Conservation (phyloP, 495 filamentous ascomycete genomes). For the Hypoxylon intermedium region DNA sequence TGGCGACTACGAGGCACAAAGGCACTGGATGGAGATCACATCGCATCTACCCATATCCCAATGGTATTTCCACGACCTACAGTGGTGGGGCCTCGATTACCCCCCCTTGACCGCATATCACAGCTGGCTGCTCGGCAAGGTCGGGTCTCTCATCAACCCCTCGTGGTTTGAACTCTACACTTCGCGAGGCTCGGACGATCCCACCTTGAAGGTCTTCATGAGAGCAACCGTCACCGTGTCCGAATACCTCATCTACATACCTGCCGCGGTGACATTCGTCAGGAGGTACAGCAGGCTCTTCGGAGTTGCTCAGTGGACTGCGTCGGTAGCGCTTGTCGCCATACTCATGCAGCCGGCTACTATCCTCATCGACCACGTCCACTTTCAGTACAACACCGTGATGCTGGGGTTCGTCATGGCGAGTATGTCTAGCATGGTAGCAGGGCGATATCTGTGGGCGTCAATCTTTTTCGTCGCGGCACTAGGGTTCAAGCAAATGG, state of each 20-base stretch:
- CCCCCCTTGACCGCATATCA: conserved; percentile 97
- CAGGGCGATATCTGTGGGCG: conserved; percentile 83
- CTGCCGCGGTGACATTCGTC: conserved; percentile 82
- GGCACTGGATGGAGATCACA: conserved; percentile 99
- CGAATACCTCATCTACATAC: conserved; percentile 88
- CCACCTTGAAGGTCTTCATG: conserved; percentile 90
- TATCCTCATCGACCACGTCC: conserved; percentile 94
- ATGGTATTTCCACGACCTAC: conserved; percentile 96
- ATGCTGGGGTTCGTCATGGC: conserved; percentile 92
- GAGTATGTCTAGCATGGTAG: conserved; percentile 85
- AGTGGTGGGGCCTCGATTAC: conserved; percentile 98
- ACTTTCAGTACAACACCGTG: conserved; percentile 98
- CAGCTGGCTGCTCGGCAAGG: conserved; percentile 89
- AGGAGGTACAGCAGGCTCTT: conserved; percentile 76
- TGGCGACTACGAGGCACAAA: conserved; percentile 95
- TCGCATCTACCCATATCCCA: conserved; percentile 84
- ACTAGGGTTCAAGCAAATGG: conserved; percentile 98
- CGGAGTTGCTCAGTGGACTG: conserved; percentile 74
- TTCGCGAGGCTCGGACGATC: conserved; percentile 82
- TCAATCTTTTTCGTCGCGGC: conserved; percentile 94
- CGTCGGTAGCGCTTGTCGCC: conserved; percentile 83
- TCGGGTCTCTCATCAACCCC: conserved; percentile 79
- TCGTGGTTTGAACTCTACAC: conserved; percentile 87
- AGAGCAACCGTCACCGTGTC: conserved; percentile 85
- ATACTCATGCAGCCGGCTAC: conserved; percentile 91